phyloP scores from a whole-genome alignment of 140 eudicot genomes.

The Bidens hawaiensis region DNA sequence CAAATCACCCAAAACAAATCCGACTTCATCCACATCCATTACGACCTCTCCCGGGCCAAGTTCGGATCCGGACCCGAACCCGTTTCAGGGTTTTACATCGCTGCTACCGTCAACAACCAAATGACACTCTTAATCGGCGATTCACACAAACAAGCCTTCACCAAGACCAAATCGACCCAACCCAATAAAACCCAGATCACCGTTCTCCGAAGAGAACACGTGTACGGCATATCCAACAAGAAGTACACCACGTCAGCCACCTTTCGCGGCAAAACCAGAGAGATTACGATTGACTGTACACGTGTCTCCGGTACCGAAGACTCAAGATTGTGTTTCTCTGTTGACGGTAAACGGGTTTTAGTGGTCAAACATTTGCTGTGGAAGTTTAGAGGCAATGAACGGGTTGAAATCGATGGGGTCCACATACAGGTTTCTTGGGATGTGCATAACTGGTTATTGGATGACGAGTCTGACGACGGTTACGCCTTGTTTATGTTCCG shows the following conservation, averaged over 20 bases:
- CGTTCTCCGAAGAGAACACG: conserved; percentile 58
- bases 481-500: conserved; percentile 64
- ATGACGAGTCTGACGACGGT: conserved; percentile 48
- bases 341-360: conserved; percentile 48
- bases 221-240: conserved; percentile 31
- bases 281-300: conserved; percentile 44
- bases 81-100: conserved; percentile 53
- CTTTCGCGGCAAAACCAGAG: conserved; percentile 39
- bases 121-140: conserved; percentile 53
- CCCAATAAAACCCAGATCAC: conserved; percentile 26
- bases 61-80: conserved; percentile 74
- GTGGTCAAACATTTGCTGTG: conserved; percentile 57
- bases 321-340: conserved; percentile 31
- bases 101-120: conserved; percentile 37
- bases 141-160: conserved; percentile 36
- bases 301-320: conserved; percentile 27
- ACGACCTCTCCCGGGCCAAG: conserved; percentile 58
- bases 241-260: conserved; percentile 44
- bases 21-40: conserved; percentile 20
- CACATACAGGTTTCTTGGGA: conserved; percentile 70
- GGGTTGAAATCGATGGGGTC: conserved; percentile 57
- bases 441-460: conserved; percentile 61
- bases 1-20: background rate
- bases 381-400: conserved; percentile 76
- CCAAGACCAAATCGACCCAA: conserved; percentile 18